A percentile compares a stretch with the other conserved stretches of the same genome.
Evolutionary conservation across 2,329 filamentous ascomycete genomes (phyloP).

Genomic region (Aureobasidium sp.): DNA sequence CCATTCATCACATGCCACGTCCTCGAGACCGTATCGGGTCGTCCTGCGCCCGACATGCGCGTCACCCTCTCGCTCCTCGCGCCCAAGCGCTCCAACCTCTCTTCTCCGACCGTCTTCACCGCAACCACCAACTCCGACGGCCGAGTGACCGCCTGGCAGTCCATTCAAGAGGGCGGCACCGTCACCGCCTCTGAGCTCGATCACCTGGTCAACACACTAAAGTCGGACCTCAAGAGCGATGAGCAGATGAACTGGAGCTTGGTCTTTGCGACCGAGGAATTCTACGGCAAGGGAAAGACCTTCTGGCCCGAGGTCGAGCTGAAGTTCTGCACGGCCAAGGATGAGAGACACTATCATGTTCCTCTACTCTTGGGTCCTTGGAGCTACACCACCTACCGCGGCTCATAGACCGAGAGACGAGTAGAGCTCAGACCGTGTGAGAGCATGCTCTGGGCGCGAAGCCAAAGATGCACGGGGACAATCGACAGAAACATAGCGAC

Average conservation of each 20-base stretch:
- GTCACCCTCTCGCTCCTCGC: constrained; percentile 51
- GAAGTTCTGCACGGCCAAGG: constrained; percentile 39
- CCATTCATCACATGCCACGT: constrained; percentile 75
- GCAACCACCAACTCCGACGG: constrained; percentile 69
- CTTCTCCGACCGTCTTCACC: constrained; percentile 42
- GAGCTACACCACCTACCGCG: constrained; percentile 74
- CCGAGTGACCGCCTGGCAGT: constrained; percentile 60
- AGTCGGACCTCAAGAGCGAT: constrained; percentile 20
- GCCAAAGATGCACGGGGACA: neutral
- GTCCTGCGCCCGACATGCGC: constrained; percentile 56
- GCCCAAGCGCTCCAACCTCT: constrained; percentile 19
- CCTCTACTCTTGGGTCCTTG: constrained; percentile 68
- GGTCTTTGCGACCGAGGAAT: constrained; percentile 61
- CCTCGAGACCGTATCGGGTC: constrained; percentile 70
- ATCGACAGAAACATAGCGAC: neutral
- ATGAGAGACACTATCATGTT: constrained; percentile 64
- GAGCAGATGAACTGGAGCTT: constrained; percentile 55
- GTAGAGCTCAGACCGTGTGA: neutral
- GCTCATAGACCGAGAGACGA: constrained; percentile 45
- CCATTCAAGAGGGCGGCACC: constrained; percentile 26
- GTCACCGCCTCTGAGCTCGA: constrained; percentile 31
- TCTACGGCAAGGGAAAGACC: constrained; percentile 54
- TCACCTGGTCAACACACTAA: constrained; percentile 30
- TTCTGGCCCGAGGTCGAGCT: constrained; percentile 52
- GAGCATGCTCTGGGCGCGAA: neutral